Conservation (phyloP, 73 alveolate species). For the Paramecium biaurelia region DNA sequence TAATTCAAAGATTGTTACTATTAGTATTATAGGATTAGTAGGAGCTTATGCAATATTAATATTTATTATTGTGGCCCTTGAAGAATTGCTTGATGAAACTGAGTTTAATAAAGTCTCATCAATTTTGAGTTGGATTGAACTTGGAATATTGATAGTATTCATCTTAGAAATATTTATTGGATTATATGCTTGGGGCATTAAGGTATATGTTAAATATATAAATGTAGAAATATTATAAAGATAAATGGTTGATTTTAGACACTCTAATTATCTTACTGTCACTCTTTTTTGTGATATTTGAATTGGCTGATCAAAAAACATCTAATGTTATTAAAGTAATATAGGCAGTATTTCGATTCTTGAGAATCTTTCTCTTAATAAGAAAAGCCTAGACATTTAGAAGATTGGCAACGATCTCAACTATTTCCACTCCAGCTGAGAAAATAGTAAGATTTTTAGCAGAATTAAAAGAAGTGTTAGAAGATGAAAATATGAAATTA, state of each 20-base stretch:
- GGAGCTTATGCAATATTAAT: constrained; percentile 38
- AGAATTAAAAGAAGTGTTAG: constrained; percentile 58
- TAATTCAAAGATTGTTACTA: neutral
- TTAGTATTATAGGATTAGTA: constrained; percentile 16
- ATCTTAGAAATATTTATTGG: neutral
- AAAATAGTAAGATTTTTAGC: constrained; percentile 23
- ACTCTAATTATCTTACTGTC: constrained; percentile 45
- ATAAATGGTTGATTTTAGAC: constrained; percentile 37
- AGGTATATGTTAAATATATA: neutral
- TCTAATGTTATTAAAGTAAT: constrained; percentile 29
- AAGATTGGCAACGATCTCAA: neutral
- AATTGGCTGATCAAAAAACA: neutral
- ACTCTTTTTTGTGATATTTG: constrained; percentile 40
- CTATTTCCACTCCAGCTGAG: constrained; percentile 60
- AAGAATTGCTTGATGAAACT: neutral
- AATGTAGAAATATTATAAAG: constrained; percentile 59
- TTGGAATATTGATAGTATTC: neutral
- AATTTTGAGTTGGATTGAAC: constrained; percentile 5
- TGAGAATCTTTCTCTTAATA: constrained; percentile 55
- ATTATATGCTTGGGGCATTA: constrained; percentile 38
- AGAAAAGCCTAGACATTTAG: constrained; percentile 55
- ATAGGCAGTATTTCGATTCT: constrained; percentile 57
- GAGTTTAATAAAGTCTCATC: neutral
- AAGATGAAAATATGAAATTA: constrained; percentile 28
- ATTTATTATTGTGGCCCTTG: constrained; percentile 35